These are phyloP conservation scores for Xylariales sp. DNA, from an alignment of 2,329 filamentous ascomycete genomes.

Conservation along the genomic window DNA sequence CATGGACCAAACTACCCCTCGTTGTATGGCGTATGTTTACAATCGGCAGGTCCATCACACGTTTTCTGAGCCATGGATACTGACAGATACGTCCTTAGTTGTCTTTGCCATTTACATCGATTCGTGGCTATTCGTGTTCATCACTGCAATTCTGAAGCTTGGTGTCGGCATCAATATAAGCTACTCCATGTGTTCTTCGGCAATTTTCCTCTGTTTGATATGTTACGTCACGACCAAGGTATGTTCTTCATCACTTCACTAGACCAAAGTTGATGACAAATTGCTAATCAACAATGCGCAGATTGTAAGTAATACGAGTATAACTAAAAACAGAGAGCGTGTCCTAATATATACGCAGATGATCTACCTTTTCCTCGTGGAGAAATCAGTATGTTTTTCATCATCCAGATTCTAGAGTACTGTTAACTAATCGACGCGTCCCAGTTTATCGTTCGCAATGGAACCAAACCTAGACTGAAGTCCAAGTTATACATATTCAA, in stretches of 20 bases:
- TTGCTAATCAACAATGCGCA: constrained; percentile 8
- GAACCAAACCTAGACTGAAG: constrained; percentile 43
- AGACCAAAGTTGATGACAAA: too few species aligned
- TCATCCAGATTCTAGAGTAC: too few species aligned
- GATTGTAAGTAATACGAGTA: constrained; percentile 30
- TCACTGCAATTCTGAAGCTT: constrained; percentile 51
- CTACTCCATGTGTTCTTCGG: constrained; percentile 46
- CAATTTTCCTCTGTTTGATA: constrained; percentile 55
- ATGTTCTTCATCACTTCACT: constrained; percentile 11
- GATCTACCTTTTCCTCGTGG: constrained; percentile 62
- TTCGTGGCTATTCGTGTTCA: constrained; percentile 56
- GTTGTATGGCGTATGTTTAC: constrained; percentile 41
- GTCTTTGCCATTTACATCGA: constrained; percentile 56
- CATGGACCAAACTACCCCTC: constrained; percentile 35
- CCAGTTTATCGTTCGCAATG: constrained; percentile 54
- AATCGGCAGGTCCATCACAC: background rate
- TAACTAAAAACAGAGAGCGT: too few species aligned
- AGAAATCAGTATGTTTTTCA: constrained; percentile 58
- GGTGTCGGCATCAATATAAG: constrained; percentile 52
- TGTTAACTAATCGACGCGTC: too few species aligned
- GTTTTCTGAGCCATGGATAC: background rate
- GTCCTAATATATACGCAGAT: constrained; percentile 30
- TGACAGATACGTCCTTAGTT: constrained; percentile 34
- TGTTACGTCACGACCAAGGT: constrained; percentile 64
- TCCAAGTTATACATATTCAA: constrained; percentile 60